Evolutionary conservation across 176 grass and related monocot species (phyloP).

Genomic region (Juncus inflexus): DNA sequence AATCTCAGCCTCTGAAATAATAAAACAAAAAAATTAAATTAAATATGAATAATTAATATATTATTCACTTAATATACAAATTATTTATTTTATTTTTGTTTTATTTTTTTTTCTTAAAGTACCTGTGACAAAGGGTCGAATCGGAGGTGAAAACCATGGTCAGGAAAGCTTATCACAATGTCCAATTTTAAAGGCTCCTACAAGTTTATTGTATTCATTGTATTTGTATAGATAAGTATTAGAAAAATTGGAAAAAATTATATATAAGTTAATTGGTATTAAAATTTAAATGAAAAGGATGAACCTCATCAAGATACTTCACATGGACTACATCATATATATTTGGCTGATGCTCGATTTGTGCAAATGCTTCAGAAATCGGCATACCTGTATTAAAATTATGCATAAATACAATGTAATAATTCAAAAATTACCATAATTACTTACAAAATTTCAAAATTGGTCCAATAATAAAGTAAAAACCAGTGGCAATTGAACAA

Average conservation of each 20-base stretch:
- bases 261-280: background rate
- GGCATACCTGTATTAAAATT: constrained; percentile 68
- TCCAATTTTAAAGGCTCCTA: constrained; percentile 91
- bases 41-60: background rate
- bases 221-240: constrained; percentile 4
- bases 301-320: constrained; percentile 91
- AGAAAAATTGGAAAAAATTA: background rate
- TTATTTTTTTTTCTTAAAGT: constrained; percentile 8
- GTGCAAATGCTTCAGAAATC: constrained; percentile 77
- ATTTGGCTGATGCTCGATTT: constrained; percentile 78
- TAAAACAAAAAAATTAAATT: constrained; percentile 4
- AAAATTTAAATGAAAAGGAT: constrained; percentile 21
- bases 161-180: constrained; percentile 88
- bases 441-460: background rate
- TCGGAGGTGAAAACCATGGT: constrained; percentile 92
- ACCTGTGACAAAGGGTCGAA: constrained; percentile 99
- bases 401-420: constrained; percentile 21
- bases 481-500: too few species aligned
- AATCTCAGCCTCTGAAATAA: constrained; percentile 36
- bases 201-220: constrained; percentile 3
- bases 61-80: background rate
- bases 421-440: background rate
- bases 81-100: background rate
- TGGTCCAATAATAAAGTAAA: too few species aligned
- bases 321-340: constrained; percentile 92